These are phyloP conservation scores for Zanthoxylum bungeanum DNA, from an alignment of 345 rosid species.

Conservation along the genomic window DNA sequence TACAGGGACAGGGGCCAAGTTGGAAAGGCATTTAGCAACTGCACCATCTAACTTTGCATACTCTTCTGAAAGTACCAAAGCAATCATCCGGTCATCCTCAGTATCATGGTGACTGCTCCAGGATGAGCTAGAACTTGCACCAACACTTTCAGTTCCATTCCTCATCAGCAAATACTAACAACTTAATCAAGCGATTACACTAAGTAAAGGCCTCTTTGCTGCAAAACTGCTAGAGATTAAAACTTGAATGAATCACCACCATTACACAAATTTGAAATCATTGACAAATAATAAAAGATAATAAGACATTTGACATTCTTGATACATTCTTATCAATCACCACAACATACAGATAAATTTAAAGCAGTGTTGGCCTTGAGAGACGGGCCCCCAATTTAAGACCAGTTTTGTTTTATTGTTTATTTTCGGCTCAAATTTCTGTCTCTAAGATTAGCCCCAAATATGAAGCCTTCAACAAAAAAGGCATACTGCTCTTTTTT, in stretches of 20 bases:
- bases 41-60: constrained; percentile 69
- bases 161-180: constrained; percentile 22
- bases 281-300: not conserved
- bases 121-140: constrained; percentile 82
- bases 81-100: constrained; percentile 90
- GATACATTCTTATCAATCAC: not conserved
- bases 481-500: too few species aligned
- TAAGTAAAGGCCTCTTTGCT: not conserved
- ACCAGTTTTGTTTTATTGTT: too few species aligned
- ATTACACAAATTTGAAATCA: too few species aligned
- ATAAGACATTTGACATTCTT: not conserved
- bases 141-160: constrained; percentile 40
- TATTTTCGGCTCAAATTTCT: too few species aligned
- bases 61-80: constrained; percentile 75
- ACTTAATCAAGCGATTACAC: not conserved
- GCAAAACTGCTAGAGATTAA: not conserved
- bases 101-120: constrained; percentile 67
- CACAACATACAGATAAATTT: too few species aligned
- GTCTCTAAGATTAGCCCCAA: too few species aligned
- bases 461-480: too few species aligned
- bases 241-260: too few species aligned
- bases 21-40: constrained; percentile 72
- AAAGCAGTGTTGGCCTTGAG: too few species aligned
- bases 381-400: too few species aligned
- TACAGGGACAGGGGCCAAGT: constrained; percentile 76